These are phyloP conservation scores for Ophiostoma ulmi DNA, from an alignment of 2,329 filamentous ascomycete species.

Conservation along the genomic window DNA sequence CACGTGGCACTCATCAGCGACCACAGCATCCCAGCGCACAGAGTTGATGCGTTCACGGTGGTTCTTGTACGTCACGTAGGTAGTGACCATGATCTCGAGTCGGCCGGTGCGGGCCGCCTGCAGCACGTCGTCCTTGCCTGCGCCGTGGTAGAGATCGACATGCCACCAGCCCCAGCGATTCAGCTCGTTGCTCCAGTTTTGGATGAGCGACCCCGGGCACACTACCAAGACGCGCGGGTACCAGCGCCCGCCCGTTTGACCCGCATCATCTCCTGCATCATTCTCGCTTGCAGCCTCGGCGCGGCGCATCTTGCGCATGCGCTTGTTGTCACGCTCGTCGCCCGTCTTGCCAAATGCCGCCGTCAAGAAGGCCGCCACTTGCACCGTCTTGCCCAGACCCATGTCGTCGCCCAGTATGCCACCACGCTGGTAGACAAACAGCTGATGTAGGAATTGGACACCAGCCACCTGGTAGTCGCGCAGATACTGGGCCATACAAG, in stretches of 20 bases:
- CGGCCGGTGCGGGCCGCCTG: slow-evolving; percentile 68
- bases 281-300: slow-evolving; percentile 27
- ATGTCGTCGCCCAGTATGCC: slow-evolving; percentile 94
- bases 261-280: slow-evolving; percentile 25
- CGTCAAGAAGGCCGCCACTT: slow-evolving; percentile 87
- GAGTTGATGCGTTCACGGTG: slow-evolving; percentile 69
- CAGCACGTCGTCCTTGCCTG: slow-evolving; percentile 62
- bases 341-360: slow-evolving; percentile 92
- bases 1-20: slow-evolving; percentile 89
- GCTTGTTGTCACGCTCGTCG: slow-evolving; percentile 76
- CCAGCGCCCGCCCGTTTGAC: slow-evolving; percentile 42
- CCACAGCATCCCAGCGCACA: slow-evolving; percentile 85
- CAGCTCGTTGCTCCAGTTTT: slow-evolving; percentile 87
- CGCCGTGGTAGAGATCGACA: slow-evolving; percentile 73
- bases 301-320: slow-evolving; percentile 80
- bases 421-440: slow-evolving; percentile 87
- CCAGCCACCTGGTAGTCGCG: slow-evolving; percentile 88
- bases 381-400: slow-evolving; percentile 94
- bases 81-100: slow-evolving; percentile 88
- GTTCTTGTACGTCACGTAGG: slow-evolving; percentile 84
- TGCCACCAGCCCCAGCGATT: slow-evolving; percentile 95
- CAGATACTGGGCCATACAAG: slow-evolving; percentile 83
- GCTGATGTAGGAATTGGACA: slow-evolving; percentile 75
- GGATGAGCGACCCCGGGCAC: slow-evolving; percentile 80
- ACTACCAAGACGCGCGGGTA: slow-evolving; percentile 82